Conservation (phyloP, 179 eudicot species). For the Actinidia polygama region DNA sequence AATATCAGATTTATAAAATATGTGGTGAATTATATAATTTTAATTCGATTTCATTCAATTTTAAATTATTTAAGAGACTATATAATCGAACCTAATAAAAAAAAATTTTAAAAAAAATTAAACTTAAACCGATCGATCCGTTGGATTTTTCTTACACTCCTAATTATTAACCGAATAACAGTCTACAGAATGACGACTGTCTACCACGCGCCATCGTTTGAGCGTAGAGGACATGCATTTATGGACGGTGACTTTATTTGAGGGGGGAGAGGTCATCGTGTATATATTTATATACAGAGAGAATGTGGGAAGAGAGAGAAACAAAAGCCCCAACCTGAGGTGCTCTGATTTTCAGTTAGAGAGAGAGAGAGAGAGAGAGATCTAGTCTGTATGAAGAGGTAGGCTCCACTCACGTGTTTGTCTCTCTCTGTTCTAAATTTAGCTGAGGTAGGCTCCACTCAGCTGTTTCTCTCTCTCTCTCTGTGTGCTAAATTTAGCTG, state of each 20-base stretch:
- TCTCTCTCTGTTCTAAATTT: not conserved
- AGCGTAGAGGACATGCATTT: not conserved
- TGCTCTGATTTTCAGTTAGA: not conserved
- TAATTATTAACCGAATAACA: too few species aligned
- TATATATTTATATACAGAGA: not conserved
- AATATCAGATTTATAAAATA: too few species aligned
- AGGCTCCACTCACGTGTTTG: constrained; percentile 15
- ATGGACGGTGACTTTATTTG: not conserved
- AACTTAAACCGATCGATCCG: too few species aligned
- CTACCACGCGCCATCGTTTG: not conserved
- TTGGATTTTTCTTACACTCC: too few species aligned
- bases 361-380: not conserved
- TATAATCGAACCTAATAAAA: too few species aligned
- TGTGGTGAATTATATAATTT: too few species aligned
- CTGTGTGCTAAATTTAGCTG: constrained; percentile 8
- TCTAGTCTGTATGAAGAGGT: constrained; percentile 16
- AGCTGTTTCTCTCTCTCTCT: not conserved
- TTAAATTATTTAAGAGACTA: too few species aligned
- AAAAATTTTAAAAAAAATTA: too few species aligned
- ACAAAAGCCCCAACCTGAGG: not conserved
- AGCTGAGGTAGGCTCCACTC: too few species aligned
- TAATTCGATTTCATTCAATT: too few species aligned
- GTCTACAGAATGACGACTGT: too few species aligned
- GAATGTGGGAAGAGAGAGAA: constrained; percentile 4
- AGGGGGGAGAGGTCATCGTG: not conserved